phyloP scores from a whole-genome alignment of 176 grass and related monocot genomes.

The Avena sativa region DNA sequence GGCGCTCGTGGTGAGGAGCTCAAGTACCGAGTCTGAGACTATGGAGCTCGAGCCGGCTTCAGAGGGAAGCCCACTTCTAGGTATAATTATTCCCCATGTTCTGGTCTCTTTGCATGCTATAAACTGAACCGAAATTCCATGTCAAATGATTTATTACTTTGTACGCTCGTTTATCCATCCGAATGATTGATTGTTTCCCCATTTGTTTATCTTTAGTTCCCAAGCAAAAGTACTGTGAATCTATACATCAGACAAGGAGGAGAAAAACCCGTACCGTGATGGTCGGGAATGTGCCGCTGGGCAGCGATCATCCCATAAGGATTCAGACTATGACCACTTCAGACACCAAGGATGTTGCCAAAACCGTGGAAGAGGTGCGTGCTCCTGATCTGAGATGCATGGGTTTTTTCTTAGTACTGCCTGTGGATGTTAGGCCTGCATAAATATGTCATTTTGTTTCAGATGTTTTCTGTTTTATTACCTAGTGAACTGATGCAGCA shows the following conservation, averaged over 20 bases:
- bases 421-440: slow-evolving; percentile 4
- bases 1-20: slow-evolving; percentile 61
- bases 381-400: slow-evolving; percentile 27
- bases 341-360: slow-evolving; percentile 94
- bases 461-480: slow-evolving; percentile 20
- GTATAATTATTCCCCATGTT: slow-evolving; percentile 44
- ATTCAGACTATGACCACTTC: slow-evolving; percentile 99
- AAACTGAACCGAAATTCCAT: background rate
- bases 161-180: background rate
- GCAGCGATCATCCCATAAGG: slow-evolving; percentile 94
- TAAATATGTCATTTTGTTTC: background rate
- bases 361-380: slow-evolving; percentile 87
- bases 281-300: slow-evolving; percentile 94
- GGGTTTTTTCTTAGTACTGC: slow-evolving; percentile 1
- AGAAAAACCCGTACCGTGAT: slow-evolving; percentile 96
- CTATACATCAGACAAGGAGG: slow-evolving; percentile 74
- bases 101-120: slow-evolving; percentile 10
- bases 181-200: slow-evolving; percentile 6
- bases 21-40: slow-evolving; percentile 81
- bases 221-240: slow-evolving; percentile 96
- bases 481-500: background rate
- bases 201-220: slow-evolving; percentile 64
- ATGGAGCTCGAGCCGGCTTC: slow-evolving; percentile 91
- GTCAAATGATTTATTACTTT: slow-evolving; percentile 10
- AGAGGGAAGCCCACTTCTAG: slow-evolving; percentile 94